phyloP scores from a whole-genome alignment of 306 rosid genomes.

The Oemleria cerasiformis region DNA sequence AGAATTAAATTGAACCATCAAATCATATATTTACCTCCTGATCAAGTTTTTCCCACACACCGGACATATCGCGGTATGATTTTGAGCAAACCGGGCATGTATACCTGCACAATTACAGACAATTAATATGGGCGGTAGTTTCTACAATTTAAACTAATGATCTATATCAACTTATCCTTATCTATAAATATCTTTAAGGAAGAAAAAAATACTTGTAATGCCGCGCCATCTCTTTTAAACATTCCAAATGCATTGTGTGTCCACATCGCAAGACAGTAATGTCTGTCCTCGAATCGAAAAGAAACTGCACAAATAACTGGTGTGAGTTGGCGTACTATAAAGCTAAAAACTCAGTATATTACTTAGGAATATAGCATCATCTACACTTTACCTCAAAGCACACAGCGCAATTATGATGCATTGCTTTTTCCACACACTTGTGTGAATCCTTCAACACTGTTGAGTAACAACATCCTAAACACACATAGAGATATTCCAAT shows the following conservation, averaged over 20 bases:
- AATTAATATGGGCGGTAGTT: slow-evolving; percentile 4
- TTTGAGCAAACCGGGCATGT: slow-evolving; percentile 83
- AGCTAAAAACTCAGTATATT: not conserved
- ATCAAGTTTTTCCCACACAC: slow-evolving; percentile 62
- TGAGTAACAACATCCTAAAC: slow-evolving; percentile 78
- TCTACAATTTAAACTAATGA: not conserved
- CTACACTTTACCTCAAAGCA: slow-evolving; percentile 66
- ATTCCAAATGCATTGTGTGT: slow-evolving; percentile 62
- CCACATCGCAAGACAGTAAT: slow-evolving; percentile 68
- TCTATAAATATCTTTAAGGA: not conserved
- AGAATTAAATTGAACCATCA: not conserved
- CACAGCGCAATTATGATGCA: slow-evolving; percentile 87
- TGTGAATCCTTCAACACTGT: slow-evolving; percentile 53
- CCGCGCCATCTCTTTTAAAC: slow-evolving; percentile 56
- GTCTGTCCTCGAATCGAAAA: slow-evolving; percentile 62
- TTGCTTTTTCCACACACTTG: slow-evolving; percentile 70
- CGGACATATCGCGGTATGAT: slow-evolving; percentile 68
- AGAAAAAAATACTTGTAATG: slow-evolving; percentile 51
- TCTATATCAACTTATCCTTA: not conserved
- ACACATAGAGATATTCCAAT: slow-evolving; percentile 7
- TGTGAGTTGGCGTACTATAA: slow-evolving; percentile 16
- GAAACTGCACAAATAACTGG: slow-evolving; percentile 47
- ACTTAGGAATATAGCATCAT: not conserved
- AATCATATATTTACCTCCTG: slow-evolving; percentile 38
- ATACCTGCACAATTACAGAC: slow-evolving; percentile 42